phyloP scores from a whole-genome alignment of 441 rosid genomes.

The Aquilaria agallochum region DNA sequence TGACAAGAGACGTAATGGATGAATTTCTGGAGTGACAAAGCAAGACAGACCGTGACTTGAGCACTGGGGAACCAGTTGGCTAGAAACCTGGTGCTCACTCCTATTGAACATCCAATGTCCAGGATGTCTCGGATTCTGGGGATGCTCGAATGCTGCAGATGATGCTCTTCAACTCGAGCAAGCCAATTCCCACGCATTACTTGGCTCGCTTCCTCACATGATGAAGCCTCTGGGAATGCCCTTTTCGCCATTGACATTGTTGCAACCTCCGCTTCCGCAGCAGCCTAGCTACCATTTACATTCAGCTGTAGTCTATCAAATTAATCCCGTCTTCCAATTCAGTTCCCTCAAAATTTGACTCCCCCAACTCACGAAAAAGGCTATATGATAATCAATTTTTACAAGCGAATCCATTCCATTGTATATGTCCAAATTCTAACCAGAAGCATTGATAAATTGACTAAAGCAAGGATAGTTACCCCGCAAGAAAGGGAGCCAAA shows the following conservation, averaged over 20 bases:
- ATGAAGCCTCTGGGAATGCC: conserved; percentile 42
- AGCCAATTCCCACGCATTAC: conserved; percentile 56
- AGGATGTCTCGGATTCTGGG: conserved; percentile 32
- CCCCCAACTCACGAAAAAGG: too few species aligned
- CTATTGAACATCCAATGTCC: conserved; percentile 66
- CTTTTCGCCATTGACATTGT: conserved; percentile 44
- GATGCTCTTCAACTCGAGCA: conserved; percentile 39
- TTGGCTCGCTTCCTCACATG: conserved; percentile 41
- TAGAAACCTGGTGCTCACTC: conserved; percentile 47
- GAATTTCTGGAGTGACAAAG: neutral
- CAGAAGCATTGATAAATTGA: too few species aligned
- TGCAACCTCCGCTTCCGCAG: conserved; percentile 70
- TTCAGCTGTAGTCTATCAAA: too few species aligned
- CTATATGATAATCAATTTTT: too few species aligned
- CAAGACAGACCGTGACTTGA: conserved; percentile 44
- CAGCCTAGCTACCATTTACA: conserved; percentile 33
- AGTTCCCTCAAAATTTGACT: too few species aligned
- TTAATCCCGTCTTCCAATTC: too few species aligned
- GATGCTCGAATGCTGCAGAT: conserved; percentile 32
- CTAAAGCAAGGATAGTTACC: too few species aligned
- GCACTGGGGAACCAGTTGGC: conserved; percentile 50
- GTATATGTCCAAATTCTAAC: too few species aligned
- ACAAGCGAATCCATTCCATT: too few species aligned
- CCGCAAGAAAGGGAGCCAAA: too few species aligned
- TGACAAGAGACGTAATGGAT: neutral